Evolutionary conservation across 2,329 filamentous ascomycete genomes (phyloP), one percentile per base, ranked within the genome.

Genomic region (Fusarium keratoplasticum): DNA sequence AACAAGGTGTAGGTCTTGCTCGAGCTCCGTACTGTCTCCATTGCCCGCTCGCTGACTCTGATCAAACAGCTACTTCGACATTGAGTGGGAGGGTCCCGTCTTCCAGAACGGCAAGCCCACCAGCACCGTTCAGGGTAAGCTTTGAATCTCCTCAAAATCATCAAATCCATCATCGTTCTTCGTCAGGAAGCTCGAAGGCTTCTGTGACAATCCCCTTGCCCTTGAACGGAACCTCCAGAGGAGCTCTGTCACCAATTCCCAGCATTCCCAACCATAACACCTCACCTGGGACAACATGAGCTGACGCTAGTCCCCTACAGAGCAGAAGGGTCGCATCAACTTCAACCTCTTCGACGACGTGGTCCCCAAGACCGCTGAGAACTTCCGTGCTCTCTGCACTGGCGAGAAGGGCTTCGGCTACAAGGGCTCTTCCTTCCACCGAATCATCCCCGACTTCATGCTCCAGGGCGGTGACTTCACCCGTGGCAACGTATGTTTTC

Each of bases 381-480:
- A 96, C 91, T 97, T 97, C 91, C 90, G 89, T 78, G 91, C 91
- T 83, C 93, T 96, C 81, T 95, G 93, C 92, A 95, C 92, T 74
- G 89, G 89, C 78, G 89, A 94, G 88, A 91, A 94, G 87, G 94
- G 94, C 82, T 92, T 93, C 84, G 94, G 94, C 79, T 98, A 97
- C 89, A 85, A 90, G 84, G 91, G 90, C 82, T 96, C 94, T 79
- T 89, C 89, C 77, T 97, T 97, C 92, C 95, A 98, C 90, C 94
- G 95, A 80, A 92, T 98, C 86, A 97, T 97, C 86, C 93, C 93
- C 79, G 85, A 94, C 67, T 97, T 97, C 90, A 97, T 97, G 95
- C 92, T 97, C 80, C 95, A 97, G 90, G 95, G 95, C 84, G 95
- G 95, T 90, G 95, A 97, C 90, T 97, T 97, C 89, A 97, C 95